These are phyloP conservation scores for Euphorbia lathyris DNA, from an alignment of 345 rosid genomes.

Conservation along the genomic window DNA sequence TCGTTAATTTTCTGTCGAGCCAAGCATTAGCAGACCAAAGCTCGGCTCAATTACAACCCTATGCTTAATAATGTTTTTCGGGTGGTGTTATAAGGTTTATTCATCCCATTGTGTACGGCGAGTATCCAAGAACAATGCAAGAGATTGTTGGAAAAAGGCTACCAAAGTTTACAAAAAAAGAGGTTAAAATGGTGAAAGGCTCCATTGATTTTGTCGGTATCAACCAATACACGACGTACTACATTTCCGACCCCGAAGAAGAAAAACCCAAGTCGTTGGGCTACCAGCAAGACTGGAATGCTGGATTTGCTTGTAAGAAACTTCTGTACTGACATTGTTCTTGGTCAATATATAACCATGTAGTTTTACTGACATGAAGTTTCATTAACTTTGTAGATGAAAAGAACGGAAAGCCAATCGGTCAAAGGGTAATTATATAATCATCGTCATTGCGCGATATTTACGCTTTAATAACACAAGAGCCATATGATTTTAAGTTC, in stretches of 20 bases:
- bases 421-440: constrained; percentile 54
- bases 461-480: neutral
- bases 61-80: constrained; percentile 6
- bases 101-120: constrained; percentile 87
- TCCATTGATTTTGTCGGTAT: constrained; percentile 87
- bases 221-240: constrained; percentile 87
- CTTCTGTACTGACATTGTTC: neutral
- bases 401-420: constrained; percentile 66
- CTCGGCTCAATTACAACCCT: too few species aligned
- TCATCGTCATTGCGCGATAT: neutral
- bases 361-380: constrained; percentile 3
- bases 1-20: too few species aligned
- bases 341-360: neutral
- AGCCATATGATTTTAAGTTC: neutral
- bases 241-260: constrained; percentile 53
- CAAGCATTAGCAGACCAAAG: too few species aligned
- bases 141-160: constrained; percentile 69
- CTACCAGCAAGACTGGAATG: constrained; percentile 94
- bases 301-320: constrained; percentile 67
- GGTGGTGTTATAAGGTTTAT: constrained; percentile 53
- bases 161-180: constrained; percentile 72
- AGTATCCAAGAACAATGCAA: constrained; percentile 88
- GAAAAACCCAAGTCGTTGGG: constrained; percentile 46
- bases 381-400: constrained; percentile 41
- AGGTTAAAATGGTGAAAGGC: constrained; percentile 85